Conservation (phyloP, 1,284 basidiomycete genomes). For the Lignosus rhinocerotis region DNA sequence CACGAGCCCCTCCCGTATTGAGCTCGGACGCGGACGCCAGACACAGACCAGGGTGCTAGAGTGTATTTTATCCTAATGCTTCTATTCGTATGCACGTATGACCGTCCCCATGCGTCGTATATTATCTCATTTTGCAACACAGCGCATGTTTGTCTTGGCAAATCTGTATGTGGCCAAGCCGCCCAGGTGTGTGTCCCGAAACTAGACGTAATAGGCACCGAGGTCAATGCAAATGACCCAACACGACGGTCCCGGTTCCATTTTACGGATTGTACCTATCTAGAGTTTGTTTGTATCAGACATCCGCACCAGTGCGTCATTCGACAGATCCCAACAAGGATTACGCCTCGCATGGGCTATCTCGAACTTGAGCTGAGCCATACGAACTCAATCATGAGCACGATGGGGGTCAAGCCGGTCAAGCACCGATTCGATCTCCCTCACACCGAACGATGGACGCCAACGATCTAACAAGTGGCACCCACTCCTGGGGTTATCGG, state of each 20-base stretch:
- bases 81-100: constrained; percentile 7
- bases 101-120: background rate
- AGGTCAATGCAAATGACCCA: background rate
- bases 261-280: background rate
- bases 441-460: too few species aligned
- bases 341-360: too few species aligned
- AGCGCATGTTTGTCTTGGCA: background rate
- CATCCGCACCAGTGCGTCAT: background rate
- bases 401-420: too few species aligned
- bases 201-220: constrained; percentile 6
- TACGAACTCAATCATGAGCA: too few species aligned
- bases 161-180: background rate
- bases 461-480: background rate
- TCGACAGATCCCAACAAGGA: too few species aligned
- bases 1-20: constrained; percentile 47
- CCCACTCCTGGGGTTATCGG: background rate
- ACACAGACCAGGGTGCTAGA: background rate
- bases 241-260: background rate
- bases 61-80: constrained; percentile 2
- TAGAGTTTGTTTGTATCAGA: background rate
- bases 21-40: background rate
- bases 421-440: too few species aligned
- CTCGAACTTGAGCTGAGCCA: background rate
- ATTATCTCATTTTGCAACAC: background rate
- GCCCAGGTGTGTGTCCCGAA: background rate